These are phyloP conservation scores for Sanguinoderma infundibulare DNA, from an alignment of 1,284 basidiomycete genomes.

Conservation along the genomic window DNA sequence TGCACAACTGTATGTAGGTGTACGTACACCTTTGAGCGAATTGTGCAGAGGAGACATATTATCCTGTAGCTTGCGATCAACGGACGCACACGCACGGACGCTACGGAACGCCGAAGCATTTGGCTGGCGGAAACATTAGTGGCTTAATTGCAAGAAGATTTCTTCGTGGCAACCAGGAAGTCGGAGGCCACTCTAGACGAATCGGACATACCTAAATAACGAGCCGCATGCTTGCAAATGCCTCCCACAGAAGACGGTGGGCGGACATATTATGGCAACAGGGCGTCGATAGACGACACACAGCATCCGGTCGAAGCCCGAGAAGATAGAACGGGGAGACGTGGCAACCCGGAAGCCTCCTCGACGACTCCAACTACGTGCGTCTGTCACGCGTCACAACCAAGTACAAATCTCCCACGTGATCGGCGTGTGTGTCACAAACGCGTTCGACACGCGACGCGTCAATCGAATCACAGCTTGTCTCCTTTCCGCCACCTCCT, in stretches of 20 bases:
- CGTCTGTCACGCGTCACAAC: conserved; percentile 5
- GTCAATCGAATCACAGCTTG: conserved; percentile 11
- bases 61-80: conserved; percentile 8
- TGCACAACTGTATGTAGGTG: neutral
- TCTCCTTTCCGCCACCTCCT: conserved; percentile 18
- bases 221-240: neutral
- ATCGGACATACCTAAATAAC: neutral
- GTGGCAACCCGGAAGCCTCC: conserved; percentile 4
- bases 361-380: neutral
- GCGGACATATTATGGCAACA: neutral
- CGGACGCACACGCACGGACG: conserved; percentile 4
- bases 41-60: neutral
- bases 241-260: neutral
- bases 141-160: conserved; percentile 3
- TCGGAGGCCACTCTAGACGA: conserved; percentile 8
- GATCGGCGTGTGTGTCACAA: conserved; percentile 13
- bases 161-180: conserved; percentile 14
- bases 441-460: conserved; percentile 7
- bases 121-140: conserved; percentile 3
- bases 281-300: conserved; percentile 8
- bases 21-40: neutral
- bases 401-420: conserved; percentile 1
- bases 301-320: conserved; percentile 11
- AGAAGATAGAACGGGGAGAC: conserved; percentile 6
- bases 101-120: conserved; percentile 8